Conservation (phyloP, 257 asterid species). For the Solanum chiquidenum region DNA sequence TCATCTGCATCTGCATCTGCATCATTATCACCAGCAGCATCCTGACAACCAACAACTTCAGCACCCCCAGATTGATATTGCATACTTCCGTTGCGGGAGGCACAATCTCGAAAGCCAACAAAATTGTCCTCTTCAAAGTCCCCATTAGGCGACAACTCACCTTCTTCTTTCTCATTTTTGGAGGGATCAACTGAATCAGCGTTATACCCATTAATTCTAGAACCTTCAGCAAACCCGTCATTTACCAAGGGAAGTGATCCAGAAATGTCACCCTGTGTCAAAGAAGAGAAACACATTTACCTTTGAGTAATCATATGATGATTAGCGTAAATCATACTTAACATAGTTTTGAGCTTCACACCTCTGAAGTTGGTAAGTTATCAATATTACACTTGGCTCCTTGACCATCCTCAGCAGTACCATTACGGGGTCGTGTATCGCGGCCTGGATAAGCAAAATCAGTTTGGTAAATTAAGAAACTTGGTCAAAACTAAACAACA, state of each 20-base stretch:
- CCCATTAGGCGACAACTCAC: conserved; percentile 18
- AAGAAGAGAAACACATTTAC: neutral
- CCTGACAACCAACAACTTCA: conserved; percentile 37
- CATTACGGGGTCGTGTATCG: conserved; percentile 31
- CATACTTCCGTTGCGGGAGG: conserved; percentile 29
- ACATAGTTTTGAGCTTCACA: conserved; percentile 8
- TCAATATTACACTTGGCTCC: conserved; percentile 36
- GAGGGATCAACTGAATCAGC: conserved; percentile 43
- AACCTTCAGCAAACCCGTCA: conserved; percentile 44
- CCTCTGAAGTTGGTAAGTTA: conserved; percentile 49
- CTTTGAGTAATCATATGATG: neutral
- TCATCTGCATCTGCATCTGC: conserved; percentile 9
- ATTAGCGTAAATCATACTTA: neutral
- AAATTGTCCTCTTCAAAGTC: conserved; percentile 22
- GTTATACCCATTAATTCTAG: conserved; percentile 27
- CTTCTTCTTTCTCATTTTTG: conserved; percentile 19
- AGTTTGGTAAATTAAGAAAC: neutral
- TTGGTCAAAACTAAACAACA: neutral
- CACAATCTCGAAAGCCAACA: conserved; percentile 32
- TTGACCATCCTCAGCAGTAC: conserved; percentile 29
- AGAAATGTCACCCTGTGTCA: conserved; percentile 33
- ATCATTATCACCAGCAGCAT: conserved; percentile 55
- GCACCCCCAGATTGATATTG: conserved; percentile 39
- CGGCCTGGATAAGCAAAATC: conserved; percentile 35
- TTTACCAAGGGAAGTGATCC: conserved; percentile 28